These are phyloP conservation scores for Pistacia integerrima DNA, from an alignment of 345 rosid species.

Conservation along the genomic window DNA sequence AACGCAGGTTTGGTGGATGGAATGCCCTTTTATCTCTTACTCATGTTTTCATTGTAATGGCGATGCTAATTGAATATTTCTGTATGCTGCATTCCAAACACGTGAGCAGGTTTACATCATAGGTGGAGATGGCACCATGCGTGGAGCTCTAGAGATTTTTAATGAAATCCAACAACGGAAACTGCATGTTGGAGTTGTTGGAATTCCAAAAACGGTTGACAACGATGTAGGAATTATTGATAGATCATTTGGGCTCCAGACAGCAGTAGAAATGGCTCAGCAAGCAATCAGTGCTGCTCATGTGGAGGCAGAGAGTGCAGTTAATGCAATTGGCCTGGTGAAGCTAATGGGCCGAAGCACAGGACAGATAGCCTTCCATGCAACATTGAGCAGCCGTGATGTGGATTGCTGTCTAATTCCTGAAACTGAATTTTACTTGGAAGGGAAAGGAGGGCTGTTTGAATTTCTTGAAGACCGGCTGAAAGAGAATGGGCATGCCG, in stretches of 20 bases:
- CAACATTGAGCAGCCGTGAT: slow-evolving; percentile 90
- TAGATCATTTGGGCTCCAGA: slow-evolving; percentile 88
- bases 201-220: slow-evolving; percentile 86
- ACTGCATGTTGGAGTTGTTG: slow-evolving; percentile 54
- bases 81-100: background rate
- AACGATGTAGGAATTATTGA: slow-evolving; percentile 89
- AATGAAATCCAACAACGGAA: slow-evolving; percentile 53
- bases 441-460: slow-evolving; percentile 73
- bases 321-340: slow-evolving; percentile 82
- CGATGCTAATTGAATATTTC: background rate
- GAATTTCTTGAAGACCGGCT: slow-evolving; percentile 63
- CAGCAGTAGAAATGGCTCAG: slow-evolving; percentile 92
- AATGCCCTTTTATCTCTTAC: background rate
- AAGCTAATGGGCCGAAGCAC: slow-evolving; percentile 95
- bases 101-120: slow-evolving; percentile 59
- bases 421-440: slow-evolving; percentile 66
- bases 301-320: slow-evolving; percentile 94
- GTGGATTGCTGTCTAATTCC: slow-evolving; percentile 94
- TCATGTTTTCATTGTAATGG: background rate
- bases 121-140: slow-evolving; percentile 92
- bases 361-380: slow-evolving; percentile 84
- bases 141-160: slow-evolving; percentile 73
- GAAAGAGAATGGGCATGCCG: slow-evolving; percentile 72
- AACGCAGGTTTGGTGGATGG: background rate
- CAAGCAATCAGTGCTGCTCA: slow-evolving; percentile 83